phyloP scores from a whole-genome alignment of 768 basidiomycete genomes.

The Arthromyces matolae region DNA sequence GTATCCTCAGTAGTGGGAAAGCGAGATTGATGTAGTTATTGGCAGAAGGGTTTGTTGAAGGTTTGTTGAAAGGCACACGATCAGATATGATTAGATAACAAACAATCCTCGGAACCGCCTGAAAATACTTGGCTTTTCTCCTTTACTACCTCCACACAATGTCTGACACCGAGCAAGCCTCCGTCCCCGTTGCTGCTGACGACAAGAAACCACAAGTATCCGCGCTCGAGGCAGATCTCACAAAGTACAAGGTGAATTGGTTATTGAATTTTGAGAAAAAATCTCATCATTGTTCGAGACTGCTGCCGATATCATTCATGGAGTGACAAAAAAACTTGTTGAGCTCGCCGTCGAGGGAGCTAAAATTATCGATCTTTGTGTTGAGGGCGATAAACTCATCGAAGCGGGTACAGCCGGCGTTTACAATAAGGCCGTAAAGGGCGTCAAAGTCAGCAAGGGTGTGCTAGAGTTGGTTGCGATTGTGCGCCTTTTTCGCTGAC shows the following conservation, averaged over 20 bases:
- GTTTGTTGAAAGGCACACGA: constrained; percentile 2
- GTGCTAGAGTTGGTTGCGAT: constrained; percentile 21
- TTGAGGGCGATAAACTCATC: constrained; percentile 91
- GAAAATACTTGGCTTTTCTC: constrained; percentile 2
- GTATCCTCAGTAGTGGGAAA: too few relatives aligned
- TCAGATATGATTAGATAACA: constrained; percentile 21
- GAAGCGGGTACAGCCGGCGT: constrained; percentile 80
- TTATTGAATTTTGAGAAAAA: constrained; percentile 9
- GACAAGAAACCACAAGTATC: constrained; percentile 53
- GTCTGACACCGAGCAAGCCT: constrained; percentile 56
- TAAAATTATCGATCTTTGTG: constrained; percentile 85
- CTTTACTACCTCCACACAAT: constrained; percentile 44
- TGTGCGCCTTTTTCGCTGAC: constrained; percentile 6
- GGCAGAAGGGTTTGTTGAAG: too few relatives aligned
- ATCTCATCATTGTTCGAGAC: constrained; percentile 43
- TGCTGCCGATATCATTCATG: constrained; percentile 88
- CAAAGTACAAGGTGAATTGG: constrained; percentile 75
- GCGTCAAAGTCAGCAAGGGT: constrained; percentile 87
- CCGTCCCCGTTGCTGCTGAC: constrained; percentile 33
- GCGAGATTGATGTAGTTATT: too few relatives aligned
- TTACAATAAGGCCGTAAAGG: constrained; percentile 89
- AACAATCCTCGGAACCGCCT: constrained; percentile 1
- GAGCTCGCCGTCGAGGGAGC: constrained; percentile 75
- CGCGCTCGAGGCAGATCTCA: constrained; percentile 69
- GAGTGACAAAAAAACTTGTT: constrained; percentile 82